Base-by-base conservation (phyloP, 2,329 filamentous ascomycete species). In the Penicillium sp. region DNA sequence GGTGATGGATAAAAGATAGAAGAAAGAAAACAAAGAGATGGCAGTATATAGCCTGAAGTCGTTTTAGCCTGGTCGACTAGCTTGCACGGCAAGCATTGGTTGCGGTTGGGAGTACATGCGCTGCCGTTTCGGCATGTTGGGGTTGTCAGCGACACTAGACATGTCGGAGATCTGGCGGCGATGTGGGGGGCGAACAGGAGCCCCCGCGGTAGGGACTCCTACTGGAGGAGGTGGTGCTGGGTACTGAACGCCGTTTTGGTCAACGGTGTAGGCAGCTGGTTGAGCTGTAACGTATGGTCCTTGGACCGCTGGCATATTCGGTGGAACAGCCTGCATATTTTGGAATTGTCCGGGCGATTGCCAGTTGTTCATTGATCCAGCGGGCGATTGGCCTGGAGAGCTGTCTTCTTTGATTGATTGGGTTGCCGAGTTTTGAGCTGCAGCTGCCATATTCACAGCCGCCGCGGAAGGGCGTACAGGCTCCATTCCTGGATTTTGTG, bases 341-440 rank as follows among this genome's bases (percentile, higher is more conserved):
- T 81, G 76, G 41, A 84, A 77, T 54, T 83, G 80, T 44, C 78
- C 78, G 0, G 84, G 84, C 10, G 84, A 86, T 65, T 86, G 83
- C 84, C 84, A 87, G 59, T 82, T 85, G 63, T 77, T 84, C 55
- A 77, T 78, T 8, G 77, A 76, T 2, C 81, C 79, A 2, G 81
- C 81, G 11, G 84, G 84, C 14, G 84, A 86, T 53, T 84, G 84
- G 5, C 78, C 80, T 2, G 84, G 83, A 2, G 84, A 86, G 58
- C 82, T 83, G 58, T 86, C 84, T 58, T 84, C 83, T 62, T 86
- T 86, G 55, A 85, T 68, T 3, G 82, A 81, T 41, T 83, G 81
- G 18, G 79, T 76, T 8, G 76, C 75, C 6, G 79, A 81, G 35
- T 74, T 78, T 51, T 83, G 78, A 19, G 76, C 48, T 5, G 51